These are phyloP conservation scores for Pyricularia sp. DNA, from an alignment of 2,329 filamentous ascomycete genomes.

Conservation along the genomic window DNA sequence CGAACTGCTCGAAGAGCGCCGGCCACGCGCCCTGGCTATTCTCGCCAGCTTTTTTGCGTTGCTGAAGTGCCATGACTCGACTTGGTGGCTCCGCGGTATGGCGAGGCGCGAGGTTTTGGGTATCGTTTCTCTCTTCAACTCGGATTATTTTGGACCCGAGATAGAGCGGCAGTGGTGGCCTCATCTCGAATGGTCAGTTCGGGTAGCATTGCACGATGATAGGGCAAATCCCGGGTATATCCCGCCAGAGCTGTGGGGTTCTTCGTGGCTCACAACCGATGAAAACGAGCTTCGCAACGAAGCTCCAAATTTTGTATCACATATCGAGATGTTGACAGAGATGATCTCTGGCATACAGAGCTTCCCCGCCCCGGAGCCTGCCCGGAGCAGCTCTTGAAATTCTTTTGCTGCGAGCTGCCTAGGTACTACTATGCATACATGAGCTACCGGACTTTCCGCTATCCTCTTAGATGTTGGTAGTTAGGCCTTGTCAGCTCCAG, in stretches of 20 bases:
- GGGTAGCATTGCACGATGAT: constrained; percentile 48
- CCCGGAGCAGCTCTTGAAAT: neutral
- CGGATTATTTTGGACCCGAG: constrained; percentile 34
- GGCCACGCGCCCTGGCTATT: constrained; percentile 53
- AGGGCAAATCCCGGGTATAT: constrained; percentile 36
- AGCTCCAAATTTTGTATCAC: constrained; percentile 26
- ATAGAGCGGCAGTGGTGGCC: constrained; percentile 44
- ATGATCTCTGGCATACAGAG: constrained; percentile 18
- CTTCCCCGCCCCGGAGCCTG: constrained; percentile 5
- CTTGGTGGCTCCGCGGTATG: constrained; percentile 65
- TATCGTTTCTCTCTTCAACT: constrained; percentile 48
- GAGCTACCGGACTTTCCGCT: too few species aligned
- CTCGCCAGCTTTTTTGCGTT: constrained; percentile 59
- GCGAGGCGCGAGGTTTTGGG: constrained; percentile 57
- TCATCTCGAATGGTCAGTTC: constrained; percentile 51
- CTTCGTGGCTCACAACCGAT: constrained; percentile 34
- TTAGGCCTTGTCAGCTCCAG: too few species aligned
- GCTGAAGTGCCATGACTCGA: constrained; percentile 48
- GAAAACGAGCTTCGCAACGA: constrained; percentile 24
- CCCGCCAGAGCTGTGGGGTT: constrained; percentile 48
- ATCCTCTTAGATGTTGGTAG: too few species aligned
- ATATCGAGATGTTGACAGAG: constrained; percentile 36
- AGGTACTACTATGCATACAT: too few species aligned
- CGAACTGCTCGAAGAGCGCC: constrained; percentile 47
- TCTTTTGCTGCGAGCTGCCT: neutral